Conservation (phyloP, 352 stramenopile species). For the Achlya hypogyna region DNA sequence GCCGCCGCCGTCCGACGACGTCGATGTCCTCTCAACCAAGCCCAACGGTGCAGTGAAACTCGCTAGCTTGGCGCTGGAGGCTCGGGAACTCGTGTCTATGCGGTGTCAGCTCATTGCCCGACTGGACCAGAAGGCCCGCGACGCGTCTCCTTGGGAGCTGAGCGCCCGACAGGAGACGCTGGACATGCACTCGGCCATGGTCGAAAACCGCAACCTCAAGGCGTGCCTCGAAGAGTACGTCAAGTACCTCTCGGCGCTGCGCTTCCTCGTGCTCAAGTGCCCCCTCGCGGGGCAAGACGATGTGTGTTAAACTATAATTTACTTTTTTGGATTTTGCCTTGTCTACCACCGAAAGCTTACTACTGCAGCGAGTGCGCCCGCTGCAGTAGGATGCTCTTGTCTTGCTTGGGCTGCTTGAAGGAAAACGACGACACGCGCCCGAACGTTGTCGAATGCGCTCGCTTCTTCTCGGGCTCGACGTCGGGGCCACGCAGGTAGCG, state of each 20-base stretch:
- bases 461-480: conserved; percentile 53
- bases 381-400: too few species aligned
- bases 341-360: not conserved
- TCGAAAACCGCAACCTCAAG: not conserved
- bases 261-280: not conserved
- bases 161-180: not conserved
- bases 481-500: conserved; percentile 49
- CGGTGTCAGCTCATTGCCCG: not conserved
- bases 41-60: not conserved
- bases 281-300: not conserved
- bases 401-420: conserved; percentile 30
- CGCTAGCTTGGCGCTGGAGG: not conserved
- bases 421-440: conserved; percentile 62
- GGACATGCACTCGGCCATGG: not conserved
- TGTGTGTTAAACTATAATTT: conserved; percentile 3
- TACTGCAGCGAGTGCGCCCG: not conserved
- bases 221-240: conserved; percentile 1
- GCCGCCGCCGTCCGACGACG: not conserved
- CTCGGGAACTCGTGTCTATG: not conserved
- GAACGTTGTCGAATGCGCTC: conserved; percentile 73
- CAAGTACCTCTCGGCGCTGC: not conserved
- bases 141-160: not conserved
- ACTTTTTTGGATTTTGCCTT: too few species aligned
- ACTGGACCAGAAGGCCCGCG: not conserved
- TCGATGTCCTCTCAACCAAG: not conserved